Evolutionary conservation across 2,329 filamentous ascomycete species (phyloP), one percentile per base, ranked within the genome.

Genomic region (Aspergillus felis): DNA sequence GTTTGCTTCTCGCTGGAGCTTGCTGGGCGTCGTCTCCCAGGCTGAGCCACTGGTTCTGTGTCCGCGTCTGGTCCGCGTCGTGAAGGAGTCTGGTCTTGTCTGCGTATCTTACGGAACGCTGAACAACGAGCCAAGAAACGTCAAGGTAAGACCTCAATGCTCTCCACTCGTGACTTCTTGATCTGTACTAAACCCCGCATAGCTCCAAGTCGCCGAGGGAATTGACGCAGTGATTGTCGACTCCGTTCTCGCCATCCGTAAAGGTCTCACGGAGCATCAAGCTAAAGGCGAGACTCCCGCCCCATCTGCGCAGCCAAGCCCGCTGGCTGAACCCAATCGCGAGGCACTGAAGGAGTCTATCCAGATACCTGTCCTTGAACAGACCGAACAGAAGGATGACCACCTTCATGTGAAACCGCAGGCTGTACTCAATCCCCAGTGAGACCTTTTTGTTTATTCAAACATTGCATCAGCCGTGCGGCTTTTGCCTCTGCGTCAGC

Each of bases 221-320:
- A 97, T 99, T 60, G 94, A 99, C 71, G 94, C 94, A 1, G 93
- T 99, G 54, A 99, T 99, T 69, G 94, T 97, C 14, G 94, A 99
- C 72, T 94, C 86, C 61, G 93, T 99, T 3, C 83, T 97, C 29
- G 91, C 91, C 44, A 97, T 99, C 65, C 87, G 93, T 50, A 92
- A 96, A 75, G 93, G 91, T 0, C 82, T 99, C 60, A 94, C 90
- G 1, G 77, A 77, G 56, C 64, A 66, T 42, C 64, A 71, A 42
- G 65, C 57, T 54, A 67, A 62, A 54, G 49, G 61, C 12, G 64
- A 66, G 12, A 64, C 68, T 4, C 64, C 68, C 1, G 48, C 53
- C 6, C 32, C 61, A n/a, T 67, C 64, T 24, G 65, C 68, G 49
- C 56, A 68, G 57, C 50, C 69, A 57, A 32, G 67, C 46, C 58